A percentile compares a stretch with the other conserved stretches of the same genome.
Conservation (phyloP, 148 eudicot species). For the Arbutus unedo region DNA sequence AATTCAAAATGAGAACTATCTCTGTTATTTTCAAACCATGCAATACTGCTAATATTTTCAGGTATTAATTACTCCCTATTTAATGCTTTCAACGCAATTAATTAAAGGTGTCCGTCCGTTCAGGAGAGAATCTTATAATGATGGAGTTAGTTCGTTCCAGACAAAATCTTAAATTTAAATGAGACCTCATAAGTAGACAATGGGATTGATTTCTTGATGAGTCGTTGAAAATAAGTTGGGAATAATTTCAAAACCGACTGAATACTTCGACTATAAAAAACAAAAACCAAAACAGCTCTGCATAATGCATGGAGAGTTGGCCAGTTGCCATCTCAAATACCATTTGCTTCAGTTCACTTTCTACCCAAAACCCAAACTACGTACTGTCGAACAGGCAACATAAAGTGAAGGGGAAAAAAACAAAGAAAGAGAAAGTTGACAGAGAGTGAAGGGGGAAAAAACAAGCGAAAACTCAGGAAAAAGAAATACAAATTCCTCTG, state of each 20-base stretch:
- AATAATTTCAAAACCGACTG: too few relatives aligned
- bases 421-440: neutral
- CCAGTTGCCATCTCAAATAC: slow-evolving; percentile 7
- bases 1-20: too few relatives aligned
- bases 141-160: too few relatives aligned
- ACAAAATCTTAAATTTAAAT: too few relatives aligned
- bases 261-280: too few relatives aligned
- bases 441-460: neutral
- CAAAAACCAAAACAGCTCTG: neutral
- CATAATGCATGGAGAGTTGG: slow-evolving; percentile 12
- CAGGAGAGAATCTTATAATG: too few relatives aligned
- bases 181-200: too few relatives aligned
- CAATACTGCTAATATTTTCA: too few relatives aligned
- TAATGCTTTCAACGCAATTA: neutral
- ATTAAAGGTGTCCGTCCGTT: too few relatives aligned
- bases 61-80: neutral
- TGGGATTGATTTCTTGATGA: too few relatives aligned
- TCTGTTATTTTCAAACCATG: too few relatives aligned
- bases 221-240: too few relatives aligned
- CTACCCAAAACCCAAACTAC: slow-evolving; percentile 17
- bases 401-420: neutral
- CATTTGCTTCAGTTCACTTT: neutral
- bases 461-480: neutral
- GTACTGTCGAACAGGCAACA: slow-evolving; percentile 1
- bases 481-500: neutral